Base-by-base conservation (phyloP, 768 basidiomycete species). In the Leccinum subgranulosum region DNA sequence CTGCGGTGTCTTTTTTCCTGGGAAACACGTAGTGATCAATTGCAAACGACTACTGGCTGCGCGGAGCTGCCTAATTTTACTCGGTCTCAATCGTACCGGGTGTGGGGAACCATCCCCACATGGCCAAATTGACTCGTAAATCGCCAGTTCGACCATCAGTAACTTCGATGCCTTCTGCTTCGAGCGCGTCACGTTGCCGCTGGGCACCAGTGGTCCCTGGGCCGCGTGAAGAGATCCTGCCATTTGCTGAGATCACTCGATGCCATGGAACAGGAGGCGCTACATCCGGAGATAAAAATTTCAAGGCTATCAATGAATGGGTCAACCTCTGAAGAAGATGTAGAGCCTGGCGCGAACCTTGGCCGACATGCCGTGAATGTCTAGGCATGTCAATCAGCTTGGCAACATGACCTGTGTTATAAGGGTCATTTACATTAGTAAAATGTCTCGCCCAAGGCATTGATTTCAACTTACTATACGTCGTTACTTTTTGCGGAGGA, bases 141-240 rank as follows among this genome's bases (percentile, higher is more conserved):
- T 81, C 85, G 28, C 82, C 87, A 11, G 76, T 79, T 61, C 80
- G 76, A 19, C 83, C 79, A 3, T 72, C 74, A 3, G 67, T 77
- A 19, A 95, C 92, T 51, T 90, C 84, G n/a, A 95, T 81, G 4
- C 90, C 92, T 70, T 95, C 94, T 0, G 83, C 85, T 57, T 86
- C 83, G 14, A 97, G 79, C 3, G 80, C 85, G n/a, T 87, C 84
- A 17, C 84, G 76, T 67, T 97, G 94, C 1, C 84, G 75, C 47
- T 81, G 81, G 0, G 92, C 92, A 2, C 92, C 92, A 41, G 81
- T 75, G 3, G 94, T 94, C 3, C 86, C 88, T 4, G 93, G 91
- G 0, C 90, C 92, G 46, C 94, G 81, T 7, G 91, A 93, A 2
- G 92, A 92, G 61, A 91, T 88, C 1, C 77, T 73, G 1, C 92